These are phyloP conservation scores for Lipomyces yamanashiensis DNA, from an alignment of 805 yeast species.

Conservation along the genomic window DNA sequence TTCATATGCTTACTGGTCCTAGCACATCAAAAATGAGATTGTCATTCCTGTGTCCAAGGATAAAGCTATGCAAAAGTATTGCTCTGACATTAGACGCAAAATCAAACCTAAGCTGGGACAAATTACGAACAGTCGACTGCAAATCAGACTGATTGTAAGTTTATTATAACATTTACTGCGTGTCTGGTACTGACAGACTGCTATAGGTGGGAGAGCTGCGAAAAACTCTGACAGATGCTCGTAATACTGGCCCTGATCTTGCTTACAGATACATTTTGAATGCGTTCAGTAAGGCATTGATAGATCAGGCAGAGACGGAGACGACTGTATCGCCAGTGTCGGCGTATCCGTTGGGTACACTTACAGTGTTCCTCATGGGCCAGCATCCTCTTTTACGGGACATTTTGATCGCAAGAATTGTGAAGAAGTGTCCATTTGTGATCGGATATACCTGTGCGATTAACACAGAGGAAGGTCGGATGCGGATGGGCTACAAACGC, in stretches of 20 bases:
- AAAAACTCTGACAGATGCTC: constrained; percentile 55
- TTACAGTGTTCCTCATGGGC: constrained; percentile 60
- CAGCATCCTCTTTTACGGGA: constrained; percentile 58
- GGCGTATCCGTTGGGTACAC: constrained; percentile 76
- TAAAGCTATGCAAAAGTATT: constrained; percentile 57
- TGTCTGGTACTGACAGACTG: not conserved
- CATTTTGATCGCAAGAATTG: constrained; percentile 74
- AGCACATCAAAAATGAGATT: constrained; percentile 63
- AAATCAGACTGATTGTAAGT: constrained; percentile 51
- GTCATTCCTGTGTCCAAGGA: constrained; percentile 60
- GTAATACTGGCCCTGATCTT: constrained; percentile 47
- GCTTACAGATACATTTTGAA: constrained; percentile 78
- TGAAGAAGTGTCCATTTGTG: constrained; percentile 87
- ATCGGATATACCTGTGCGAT: constrained; percentile 79
- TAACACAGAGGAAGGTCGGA: constrained; percentile 81
- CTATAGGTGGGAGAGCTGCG: constrained; percentile 57
- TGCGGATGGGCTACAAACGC: constrained; percentile 86
- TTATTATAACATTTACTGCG: not conserved
- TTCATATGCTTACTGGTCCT: not conserved
- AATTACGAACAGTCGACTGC: constrained; percentile 70
- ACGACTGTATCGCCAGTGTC: constrained; percentile 77
- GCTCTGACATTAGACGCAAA: constrained; percentile 67
- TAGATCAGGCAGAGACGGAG: constrained; percentile 92
- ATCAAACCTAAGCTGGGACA: constrained; percentile 93
- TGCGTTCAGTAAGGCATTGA: constrained; percentile 80